phyloP scores from a whole-genome alignment of 2,329 filamentous ascomycete genomes.

The Nemania diffusa region DNA sequence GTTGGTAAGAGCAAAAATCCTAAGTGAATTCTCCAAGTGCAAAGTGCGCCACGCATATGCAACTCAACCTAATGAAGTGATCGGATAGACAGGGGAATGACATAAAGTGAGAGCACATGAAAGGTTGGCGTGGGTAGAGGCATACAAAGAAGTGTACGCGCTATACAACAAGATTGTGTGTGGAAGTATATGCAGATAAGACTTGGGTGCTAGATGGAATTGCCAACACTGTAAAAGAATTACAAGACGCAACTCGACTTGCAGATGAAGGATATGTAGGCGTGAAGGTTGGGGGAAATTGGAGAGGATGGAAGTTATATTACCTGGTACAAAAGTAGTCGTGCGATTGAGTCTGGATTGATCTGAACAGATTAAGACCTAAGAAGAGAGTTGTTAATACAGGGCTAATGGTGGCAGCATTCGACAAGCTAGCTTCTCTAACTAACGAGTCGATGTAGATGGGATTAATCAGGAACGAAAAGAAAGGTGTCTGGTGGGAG shows the following conservation, averaged over 20 bases:
- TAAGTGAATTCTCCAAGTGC: neutral
- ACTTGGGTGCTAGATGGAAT: neutral
- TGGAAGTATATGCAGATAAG: neutral
- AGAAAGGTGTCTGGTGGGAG: neutral
- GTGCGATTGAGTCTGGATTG: conserved; percentile 35
- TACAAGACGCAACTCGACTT: neutral
- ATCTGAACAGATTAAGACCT: conserved; percentile 42
- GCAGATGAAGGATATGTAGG: neutral
- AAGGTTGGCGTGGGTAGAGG: neutral
- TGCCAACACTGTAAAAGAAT: neutral
- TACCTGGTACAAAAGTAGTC: conserved; percentile 45
- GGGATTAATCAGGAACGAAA: neutral
- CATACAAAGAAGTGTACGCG: neutral
- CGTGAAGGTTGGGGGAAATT: neutral
- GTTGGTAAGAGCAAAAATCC: neutral
- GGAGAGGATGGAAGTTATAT: conserved; percentile 7
- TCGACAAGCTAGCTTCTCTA: neutral
- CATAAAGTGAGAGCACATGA: neutral
- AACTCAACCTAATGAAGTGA: neutral
- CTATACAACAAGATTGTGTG: neutral
- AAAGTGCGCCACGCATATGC: neutral
- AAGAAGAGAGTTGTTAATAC: conserved; percentile 21
- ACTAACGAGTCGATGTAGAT: neutral
- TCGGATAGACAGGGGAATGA: neutral
- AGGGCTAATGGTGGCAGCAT: neutral